Evolutionary conservation across 257 asterid species (phyloP), one percentile per base, ranked within the genome.

Genomic region (Avicennia marina): DNA sequence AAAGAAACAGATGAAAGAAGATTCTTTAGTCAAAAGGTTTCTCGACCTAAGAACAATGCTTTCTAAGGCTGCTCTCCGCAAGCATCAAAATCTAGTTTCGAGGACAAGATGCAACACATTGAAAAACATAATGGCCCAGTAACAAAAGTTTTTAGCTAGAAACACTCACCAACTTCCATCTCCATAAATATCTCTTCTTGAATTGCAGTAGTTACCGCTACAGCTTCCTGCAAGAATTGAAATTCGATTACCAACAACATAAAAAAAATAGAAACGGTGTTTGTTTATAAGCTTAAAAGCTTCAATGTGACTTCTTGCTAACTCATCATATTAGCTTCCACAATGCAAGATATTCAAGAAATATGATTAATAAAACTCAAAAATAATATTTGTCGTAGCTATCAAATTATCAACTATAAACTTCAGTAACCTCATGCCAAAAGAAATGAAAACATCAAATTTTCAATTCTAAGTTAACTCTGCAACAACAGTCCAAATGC

Each of bases 141-240:
- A 46, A 38, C 15, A 17, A 42, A 50, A 4, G 25, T 15, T 40
- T 42, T 55, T 59, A 47, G 48, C 44, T 33, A 53, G 45, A 64
- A 57, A 16, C 63, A 68, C 85, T 76, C 65, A 90, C 98, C 98
- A 67, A 90, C 75, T 73, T 87, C 89, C 96, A 87, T 84, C 63
- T 85, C 96, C 54, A 39, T 12, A 67, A 87, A 74, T 47, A 90
- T 87, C 75, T 90, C 98, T 68, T 79, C 96, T 73, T 90, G 98
- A 45, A 87, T 85, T 36, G 72, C 69, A 40, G 95, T 90, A 46
- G 94, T 87, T 48, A 81, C 81, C 44, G 96, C 94, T 10, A 90
- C 91, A 71, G 95, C 86, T 69, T 90, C 96, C 94, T 90, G 81
- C 53, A 63, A 10, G 54, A 29, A 50, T 59, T 20, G 29, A 27